phyloP scores from a whole-genome alignment of 1,284 basidiomycete genomes.

The Cryptococcus amylolentus region DNA sequence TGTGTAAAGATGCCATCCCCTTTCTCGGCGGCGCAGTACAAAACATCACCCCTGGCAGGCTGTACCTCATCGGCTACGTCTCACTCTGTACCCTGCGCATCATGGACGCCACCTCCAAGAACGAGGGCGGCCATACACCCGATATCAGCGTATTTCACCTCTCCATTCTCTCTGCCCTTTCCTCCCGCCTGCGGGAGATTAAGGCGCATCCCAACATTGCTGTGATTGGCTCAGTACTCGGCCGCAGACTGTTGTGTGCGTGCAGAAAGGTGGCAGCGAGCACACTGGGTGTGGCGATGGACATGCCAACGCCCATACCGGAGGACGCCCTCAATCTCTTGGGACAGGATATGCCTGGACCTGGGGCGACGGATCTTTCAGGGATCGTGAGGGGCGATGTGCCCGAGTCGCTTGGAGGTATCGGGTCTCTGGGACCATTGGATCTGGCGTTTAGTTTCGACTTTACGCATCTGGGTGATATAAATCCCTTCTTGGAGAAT shows the following conservation, averaged over 20 bases:
- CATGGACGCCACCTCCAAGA: slow-evolving; percentile 10
- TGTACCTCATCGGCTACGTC: slow-evolving; percentile 17
- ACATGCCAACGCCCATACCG: not conserved
- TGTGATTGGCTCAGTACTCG: slow-evolving; percentile 14
- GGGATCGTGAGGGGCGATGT: too few species aligned
- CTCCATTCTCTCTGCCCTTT: slow-evolving; percentile 13
- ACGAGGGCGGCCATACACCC: slow-evolving; percentile 7
- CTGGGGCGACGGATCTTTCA: not conserved
- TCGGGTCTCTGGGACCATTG: slow-evolving; percentile 5
- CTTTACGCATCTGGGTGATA: slow-evolving; percentile 11
- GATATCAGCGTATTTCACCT: slow-evolving; percentile 20
- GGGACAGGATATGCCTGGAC: not conserved
- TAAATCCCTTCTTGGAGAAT: slow-evolving; percentile 9
- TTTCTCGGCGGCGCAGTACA: slow-evolving; percentile 6
- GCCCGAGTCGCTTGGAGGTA: not conserved
- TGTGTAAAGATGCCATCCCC: slow-evolving; percentile 15
- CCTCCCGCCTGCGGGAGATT: slow-evolving; percentile 10
- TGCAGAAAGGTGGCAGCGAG: slow-evolving; percentile 9
- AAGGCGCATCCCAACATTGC: slow-evolving; percentile 17
- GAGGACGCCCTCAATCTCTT: not conserved
- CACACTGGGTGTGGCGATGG: not conserved
- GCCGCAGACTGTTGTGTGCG: slow-evolving; percentile 14
- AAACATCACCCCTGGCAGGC: slow-evolving; percentile 12
- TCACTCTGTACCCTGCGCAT: slow-evolving; percentile 16
- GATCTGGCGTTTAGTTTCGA: slow-evolving; percentile 15